Percentiles rank a stretch among this genome's conserved stretches.
Conservation (phyloP, 140 eudicot genomes). For the Flaveria floridana region DNA sequence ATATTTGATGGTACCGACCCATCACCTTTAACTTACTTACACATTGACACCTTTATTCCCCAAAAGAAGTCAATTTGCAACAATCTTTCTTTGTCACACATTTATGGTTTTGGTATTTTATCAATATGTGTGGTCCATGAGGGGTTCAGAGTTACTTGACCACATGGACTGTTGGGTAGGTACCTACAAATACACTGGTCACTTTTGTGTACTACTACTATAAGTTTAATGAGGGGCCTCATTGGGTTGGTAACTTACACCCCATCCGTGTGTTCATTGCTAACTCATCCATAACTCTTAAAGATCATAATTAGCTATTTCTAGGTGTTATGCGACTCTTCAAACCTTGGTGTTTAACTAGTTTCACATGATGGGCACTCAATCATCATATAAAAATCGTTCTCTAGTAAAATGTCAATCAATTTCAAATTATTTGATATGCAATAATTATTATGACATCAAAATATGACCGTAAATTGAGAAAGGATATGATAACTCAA, state of each 20-base stretch:
- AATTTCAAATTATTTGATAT: too few relatives aligned
- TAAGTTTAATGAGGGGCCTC: conserved; percentile 16
- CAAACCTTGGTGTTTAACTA: neutral
- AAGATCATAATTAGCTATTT: neutral
- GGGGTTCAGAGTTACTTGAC: conserved; percentile 22
- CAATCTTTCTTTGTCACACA: conserved; percentile 26
- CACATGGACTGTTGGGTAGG: conserved; percentile 37
- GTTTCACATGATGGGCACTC: neutral
- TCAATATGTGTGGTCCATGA: conserved; percentile 31
- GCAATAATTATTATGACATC: too few relatives aligned
- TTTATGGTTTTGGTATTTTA: conserved; percentile 31
- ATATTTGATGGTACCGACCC: conserved; percentile 22
- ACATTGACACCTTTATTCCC: conserved; percentile 15
- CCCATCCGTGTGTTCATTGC: conserved; percentile 19
- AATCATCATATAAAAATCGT: too few relatives aligned
- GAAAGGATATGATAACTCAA: too few relatives aligned
- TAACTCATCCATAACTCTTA: neutral
- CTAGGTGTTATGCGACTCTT: neutral
- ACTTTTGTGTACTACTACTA: conserved; percentile 36
- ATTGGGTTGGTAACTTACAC: conserved; percentile 17
- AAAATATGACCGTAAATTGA: too few relatives aligned
- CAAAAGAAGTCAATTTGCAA: conserved; percentile 27
- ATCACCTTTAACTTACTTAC: neutral
- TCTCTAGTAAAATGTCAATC: too few relatives aligned
- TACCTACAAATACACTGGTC: conserved; percentile 35